phyloP scores from a whole-genome alignment of 805 yeast genomes.

The Cyberlindnera veronae region DNA sequence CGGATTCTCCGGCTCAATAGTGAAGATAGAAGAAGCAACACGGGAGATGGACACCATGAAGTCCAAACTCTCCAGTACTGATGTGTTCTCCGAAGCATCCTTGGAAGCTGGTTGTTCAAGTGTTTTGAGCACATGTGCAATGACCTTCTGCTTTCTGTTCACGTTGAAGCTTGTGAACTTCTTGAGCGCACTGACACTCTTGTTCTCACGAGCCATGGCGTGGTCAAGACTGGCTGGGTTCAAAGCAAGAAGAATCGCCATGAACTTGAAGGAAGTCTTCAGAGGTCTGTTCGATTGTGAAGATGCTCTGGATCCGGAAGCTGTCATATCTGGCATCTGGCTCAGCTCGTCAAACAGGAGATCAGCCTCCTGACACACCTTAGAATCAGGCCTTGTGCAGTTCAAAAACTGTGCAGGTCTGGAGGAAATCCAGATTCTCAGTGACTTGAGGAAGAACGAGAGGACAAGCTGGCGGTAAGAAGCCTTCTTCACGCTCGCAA shows the following conservation, averaged over 20 bases:
- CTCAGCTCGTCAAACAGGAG: slow-evolving; percentile 35
- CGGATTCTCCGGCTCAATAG: slow-evolving; percentile 25
- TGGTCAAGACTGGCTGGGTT: slow-evolving; percentile 31
- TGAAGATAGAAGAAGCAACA: slow-evolving; percentile 31
- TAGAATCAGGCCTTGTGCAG: slow-evolving; percentile 21
- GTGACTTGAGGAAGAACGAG: slow-evolving; percentile 42
- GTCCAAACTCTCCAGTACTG: slow-evolving; percentile 28
- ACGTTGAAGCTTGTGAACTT: slow-evolving; percentile 22
- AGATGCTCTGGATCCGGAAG: slow-evolving; percentile 5
- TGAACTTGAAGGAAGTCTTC: slow-evolving; percentile 30
- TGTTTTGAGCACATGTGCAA: slow-evolving; percentile 18
- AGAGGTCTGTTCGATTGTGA: slow-evolving; percentile 19
- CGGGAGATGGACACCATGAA: slow-evolving; percentile 31
- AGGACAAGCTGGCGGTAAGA: slow-evolving; percentile 44
- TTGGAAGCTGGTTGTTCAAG: slow-evolving; percentile 17
- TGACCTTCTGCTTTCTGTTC: slow-evolving; percentile 24
- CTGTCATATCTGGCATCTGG: slow-evolving; percentile 27
- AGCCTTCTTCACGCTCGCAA: slow-evolving; percentile 37
- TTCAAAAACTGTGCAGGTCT: slow-evolving; percentile 43
- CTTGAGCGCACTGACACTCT: slow-evolving; percentile 17
- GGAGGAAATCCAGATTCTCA: slow-evolving; percentile 48
- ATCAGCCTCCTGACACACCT: slow-evolving; percentile 29
- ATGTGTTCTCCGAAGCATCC: slow-evolving; percentile 22
- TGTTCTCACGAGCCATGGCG: slow-evolving; percentile 18
- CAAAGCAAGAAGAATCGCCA: slow-evolving; percentile 33